Percentiles rank a stretch among this genome's conserved stretches.
phyloP scores from a whole-genome alignment of 345 rosid species.

The Xanthoceras sorbifolium region DNA sequence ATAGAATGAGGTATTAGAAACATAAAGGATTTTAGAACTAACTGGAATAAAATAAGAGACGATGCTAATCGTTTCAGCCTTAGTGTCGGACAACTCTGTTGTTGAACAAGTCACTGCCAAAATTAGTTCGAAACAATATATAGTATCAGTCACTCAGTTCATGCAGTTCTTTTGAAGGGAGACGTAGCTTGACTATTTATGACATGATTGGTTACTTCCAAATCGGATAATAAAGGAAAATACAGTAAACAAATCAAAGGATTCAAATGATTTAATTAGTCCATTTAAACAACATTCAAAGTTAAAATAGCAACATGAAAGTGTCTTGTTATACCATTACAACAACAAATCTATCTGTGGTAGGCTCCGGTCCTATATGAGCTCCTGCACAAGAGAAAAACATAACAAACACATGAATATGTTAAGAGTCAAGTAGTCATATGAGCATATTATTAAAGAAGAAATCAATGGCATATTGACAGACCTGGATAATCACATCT shows the following conservation, averaged over 20 bases:
- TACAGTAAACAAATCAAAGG: no score
- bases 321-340: constrained; percentile 64
- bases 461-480: constrained; percentile 2
- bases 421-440: neutral
- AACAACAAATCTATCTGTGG: constrained; percentile 95
- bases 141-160: neutral
- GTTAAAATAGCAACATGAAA: neutral
- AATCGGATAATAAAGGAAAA: no score
- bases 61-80: neutral
- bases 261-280: neutral
- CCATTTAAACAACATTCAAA: neutral
- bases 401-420: constrained; percentile 14
- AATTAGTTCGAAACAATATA: neutral
- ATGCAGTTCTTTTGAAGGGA: neutral
- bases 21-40: neutral
- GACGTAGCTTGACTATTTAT: neutral
- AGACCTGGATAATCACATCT: constrained; percentile 82
- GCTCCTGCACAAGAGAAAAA: constrained; percentile 57
- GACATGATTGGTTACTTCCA: neutral
- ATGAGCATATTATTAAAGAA: neutral
- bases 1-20: constrained; percentile 7
- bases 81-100: neutral
- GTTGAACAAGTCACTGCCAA: neutral
- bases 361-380: constrained; percentile 98
- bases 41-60: constrained; percentile 3